These are phyloP conservation scores for Cyclotella cryptica DNA, from an alignment of 108 stramenopile genomes.

Conservation along the genomic window DNA sequence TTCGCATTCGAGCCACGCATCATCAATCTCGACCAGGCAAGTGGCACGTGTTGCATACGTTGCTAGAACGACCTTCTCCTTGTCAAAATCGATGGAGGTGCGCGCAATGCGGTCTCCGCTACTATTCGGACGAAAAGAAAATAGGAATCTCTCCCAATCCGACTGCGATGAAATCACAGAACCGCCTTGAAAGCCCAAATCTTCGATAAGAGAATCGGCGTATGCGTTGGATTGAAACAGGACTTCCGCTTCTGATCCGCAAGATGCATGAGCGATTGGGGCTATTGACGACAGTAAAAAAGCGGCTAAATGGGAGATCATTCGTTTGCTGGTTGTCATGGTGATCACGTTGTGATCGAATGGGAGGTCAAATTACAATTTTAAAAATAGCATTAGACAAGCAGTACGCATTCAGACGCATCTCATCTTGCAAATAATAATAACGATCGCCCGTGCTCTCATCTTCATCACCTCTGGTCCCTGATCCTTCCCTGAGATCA, in stretches of 20 bases:
- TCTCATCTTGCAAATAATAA: no score
- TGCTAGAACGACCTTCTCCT: slow-evolving; percentile 26
- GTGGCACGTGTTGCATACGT: slow-evolving; percentile 14
- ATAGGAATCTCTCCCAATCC: slow-evolving; percentile 17
- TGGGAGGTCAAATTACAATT: no score
- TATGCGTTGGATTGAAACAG: slow-evolving; percentile 38
- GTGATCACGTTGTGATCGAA: no score
- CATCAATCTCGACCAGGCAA: slow-evolving; percentile 12
- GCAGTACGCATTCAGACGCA: no score
- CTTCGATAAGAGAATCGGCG: background rate
- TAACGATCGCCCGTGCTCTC: no score
- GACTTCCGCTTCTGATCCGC: background rate
- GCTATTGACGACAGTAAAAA: no score
- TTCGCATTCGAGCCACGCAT: slow-evolving; percentile 10
- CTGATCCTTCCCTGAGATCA: no score
- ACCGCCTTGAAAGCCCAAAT: slow-evolving; percentile 6
- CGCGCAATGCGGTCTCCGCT: slow-evolving; percentile 1
- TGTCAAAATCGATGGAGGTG: slow-evolving; percentile 8
- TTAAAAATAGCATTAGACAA: no score
- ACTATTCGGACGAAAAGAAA: slow-evolving; percentile 7
- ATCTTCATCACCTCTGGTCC: no score
- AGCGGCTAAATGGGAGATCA: no score
- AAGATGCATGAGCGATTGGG: no score
- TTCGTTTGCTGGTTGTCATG: no score
- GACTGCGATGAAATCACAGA: slow-evolving; percentile 1